Base-by-base conservation (phyloP, 495 filamentous ascomycete genomes). In the Barbatosphaeria neglecta region DNA sequence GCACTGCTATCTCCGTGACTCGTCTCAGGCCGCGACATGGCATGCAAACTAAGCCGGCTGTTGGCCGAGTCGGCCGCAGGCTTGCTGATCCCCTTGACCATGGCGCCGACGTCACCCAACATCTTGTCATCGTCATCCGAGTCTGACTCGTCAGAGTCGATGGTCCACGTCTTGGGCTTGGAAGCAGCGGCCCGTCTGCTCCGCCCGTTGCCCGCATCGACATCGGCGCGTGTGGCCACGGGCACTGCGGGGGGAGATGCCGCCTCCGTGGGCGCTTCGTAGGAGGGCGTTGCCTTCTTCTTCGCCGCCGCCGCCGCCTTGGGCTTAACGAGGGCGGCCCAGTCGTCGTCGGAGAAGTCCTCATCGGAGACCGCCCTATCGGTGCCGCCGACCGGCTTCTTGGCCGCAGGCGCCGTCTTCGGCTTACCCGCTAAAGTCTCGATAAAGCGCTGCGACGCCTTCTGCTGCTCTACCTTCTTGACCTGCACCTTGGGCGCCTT, bases 51-150 rank as follows among this genome's bases (percentile, higher is more conserved):
- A 43, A 77, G 63, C 41, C 75, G 78, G 60, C 50, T 80, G 62
- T 51, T 74, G 40, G 66, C 63, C n/a, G 62, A 48, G 23, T 70
- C 62, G n/a, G 60, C 65, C 24, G 63, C 59, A 17, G 69, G 63
- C 46, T 67, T 75, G 33, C 81, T 74, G 59, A 94, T 90, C 40
- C 87, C 88, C 68, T 95, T 95, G 54, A 96, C 89, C 78, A 96
- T 81, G 47, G 78, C 77, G 60, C 81, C 86, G 45, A 95, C 84
- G 60, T 96, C 86, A 39, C 83, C 84, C 43, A 95, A 78, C 62
- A 86, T 67, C 50, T 86, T 81, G 55, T 77, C 31, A 23, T 53
- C 52, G 15, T 67, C 67, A 41, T 74, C 70, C 25, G 65, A 68
- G 22, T 70, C 66, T 13, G 9, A 8, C 7, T 8, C 9, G 35